Evolutionary conservation across 208 protist species (phyloP).

Genomic region (Novymonas esmeraldas): DNA sequence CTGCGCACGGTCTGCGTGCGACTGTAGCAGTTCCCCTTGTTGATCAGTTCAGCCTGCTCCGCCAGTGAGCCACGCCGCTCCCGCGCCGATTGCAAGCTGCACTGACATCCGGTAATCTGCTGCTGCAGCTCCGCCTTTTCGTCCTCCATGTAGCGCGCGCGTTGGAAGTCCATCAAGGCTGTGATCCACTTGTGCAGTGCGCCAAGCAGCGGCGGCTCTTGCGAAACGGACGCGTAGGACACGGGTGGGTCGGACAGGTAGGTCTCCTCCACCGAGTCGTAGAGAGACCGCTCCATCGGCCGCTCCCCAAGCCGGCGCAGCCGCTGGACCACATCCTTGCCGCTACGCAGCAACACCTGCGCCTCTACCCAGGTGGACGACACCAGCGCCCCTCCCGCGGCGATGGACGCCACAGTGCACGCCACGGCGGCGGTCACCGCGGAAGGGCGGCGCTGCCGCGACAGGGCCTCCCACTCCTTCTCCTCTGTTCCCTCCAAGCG

Average conservation of each 20-base stretch:
- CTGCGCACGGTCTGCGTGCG: constrained; percentile 26
- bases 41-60: constrained; percentile 35
- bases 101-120: constrained; percentile 37
- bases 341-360: constrained; percentile 14
- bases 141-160: constrained; percentile 34
- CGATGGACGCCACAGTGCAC: constrained; percentile 28
- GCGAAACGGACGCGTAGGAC: constrained; percentile 14
- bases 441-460: constrained; percentile 17
- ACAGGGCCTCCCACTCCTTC: constrained; percentile 20
- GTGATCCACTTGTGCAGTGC: constrained; percentile 60
- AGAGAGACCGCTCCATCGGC: constrained; percentile 17
- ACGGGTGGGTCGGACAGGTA: constrained; percentile 21
- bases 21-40: constrained; percentile 26
- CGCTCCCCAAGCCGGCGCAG: constrained; percentile 16
- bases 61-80: constrained; percentile 31
- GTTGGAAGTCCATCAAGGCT: constrained; percentile 56
- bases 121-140: constrained; percentile 40
- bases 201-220: constrained; percentile 29
- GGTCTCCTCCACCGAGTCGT: constrained; percentile 10
- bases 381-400: constrained; percentile 6
- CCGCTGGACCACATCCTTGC: constrained; percentile 14
- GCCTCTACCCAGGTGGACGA: constrained; percentile 27
- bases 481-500: constrained; percentile 21
- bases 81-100: constrained; percentile 25
- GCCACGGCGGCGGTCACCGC: constrained; percentile 12